Percentiles rank a stretch among this genome's conserved stretches.
Evolutionary conservation across 768 basidiomycete genomes (phyloP).

Genomic region (Tricholoma hemisulphureum): DNA sequence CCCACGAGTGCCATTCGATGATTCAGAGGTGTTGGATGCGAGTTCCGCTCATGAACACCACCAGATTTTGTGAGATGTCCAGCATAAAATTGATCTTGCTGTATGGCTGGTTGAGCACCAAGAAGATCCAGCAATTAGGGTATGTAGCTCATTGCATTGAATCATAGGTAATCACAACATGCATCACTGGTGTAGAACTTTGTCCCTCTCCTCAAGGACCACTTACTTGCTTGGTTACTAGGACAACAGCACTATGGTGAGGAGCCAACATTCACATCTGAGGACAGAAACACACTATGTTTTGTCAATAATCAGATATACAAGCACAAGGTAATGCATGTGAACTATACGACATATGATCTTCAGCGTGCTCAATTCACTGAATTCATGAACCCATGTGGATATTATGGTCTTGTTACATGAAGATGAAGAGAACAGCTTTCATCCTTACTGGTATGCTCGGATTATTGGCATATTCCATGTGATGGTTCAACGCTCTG

Average conservation of each 20-base stretch:
- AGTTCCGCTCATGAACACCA: constrained; percentile 10
- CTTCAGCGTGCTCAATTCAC: not conserved
- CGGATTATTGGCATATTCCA: constrained; percentile 17
- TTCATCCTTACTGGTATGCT: constrained; percentile 1
- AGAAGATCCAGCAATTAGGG: constrained; percentile 19
- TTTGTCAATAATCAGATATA: constrained; percentile 8
- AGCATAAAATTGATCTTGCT: constrained; percentile 8
- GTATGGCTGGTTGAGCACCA: constrained; percentile 9
- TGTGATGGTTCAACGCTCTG: constrained; percentile 16
- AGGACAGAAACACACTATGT: constrained; percentile 4
- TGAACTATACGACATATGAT: constrained; percentile 29
- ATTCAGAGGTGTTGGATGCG: constrained; percentile 9
- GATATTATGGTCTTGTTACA: constrained; percentile 7
- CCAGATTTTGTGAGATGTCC: constrained; percentile 14
- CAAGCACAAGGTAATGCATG: constrained; percentile 12
- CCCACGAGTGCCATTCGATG: not conserved
- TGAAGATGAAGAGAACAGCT: not conserved
- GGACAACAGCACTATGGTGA: constrained; percentile 15
- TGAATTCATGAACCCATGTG: constrained; percentile 4
- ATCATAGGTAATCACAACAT: too few relatives aligned
- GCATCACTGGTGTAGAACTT: too few relatives aligned
- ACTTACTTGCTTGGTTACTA: constrained; percentile 25
- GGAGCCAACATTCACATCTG: constrained; percentile 3
- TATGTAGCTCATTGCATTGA: constrained; percentile 4
- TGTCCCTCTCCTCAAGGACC: constrained; percentile 25